Conservation (phyloP, 164 flowering plant genomes). For the Malania oleifera region DNA sequence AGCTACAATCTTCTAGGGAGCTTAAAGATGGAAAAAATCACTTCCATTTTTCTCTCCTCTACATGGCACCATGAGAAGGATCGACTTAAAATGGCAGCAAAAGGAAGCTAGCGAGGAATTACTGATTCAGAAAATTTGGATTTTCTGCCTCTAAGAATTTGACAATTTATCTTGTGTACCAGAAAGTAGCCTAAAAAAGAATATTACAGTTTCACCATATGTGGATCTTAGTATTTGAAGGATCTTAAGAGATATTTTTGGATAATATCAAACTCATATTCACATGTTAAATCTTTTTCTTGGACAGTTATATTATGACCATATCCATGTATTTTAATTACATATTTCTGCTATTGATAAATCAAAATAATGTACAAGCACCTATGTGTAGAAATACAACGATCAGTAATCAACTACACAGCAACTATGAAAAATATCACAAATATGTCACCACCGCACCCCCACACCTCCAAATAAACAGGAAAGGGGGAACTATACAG, state of each 20-base stretch:
- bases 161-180: not conserved
- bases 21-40: not conserved
- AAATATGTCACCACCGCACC: too few relatives aligned
- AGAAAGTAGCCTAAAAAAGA: not conserved
- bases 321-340: too few relatives aligned
- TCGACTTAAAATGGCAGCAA: not conserved
- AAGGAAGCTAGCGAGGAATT: not conserved
- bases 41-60: constrained; percentile 5
- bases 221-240: not conserved
- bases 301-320: too few relatives aligned
- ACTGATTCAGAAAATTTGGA: not conserved
- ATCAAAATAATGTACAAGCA: too few relatives aligned
- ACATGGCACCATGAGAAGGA: not conserved
- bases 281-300: not conserved
- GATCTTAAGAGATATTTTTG: not conserved
- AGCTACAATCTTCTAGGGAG: constrained; percentile 1
- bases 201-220: not conserved
- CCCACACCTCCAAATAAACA: too few relatives aligned
- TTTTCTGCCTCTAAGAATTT: not conserved
- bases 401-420: too few relatives aligned
- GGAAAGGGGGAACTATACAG: not conserved
- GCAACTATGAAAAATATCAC: too few relatives aligned
- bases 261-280: not conserved
- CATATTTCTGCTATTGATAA: not conserved
- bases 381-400: not conserved